Conservation (phyloP, 2,329 filamentous ascomycete species). For the Magnaporthiopsis poae region DNA sequence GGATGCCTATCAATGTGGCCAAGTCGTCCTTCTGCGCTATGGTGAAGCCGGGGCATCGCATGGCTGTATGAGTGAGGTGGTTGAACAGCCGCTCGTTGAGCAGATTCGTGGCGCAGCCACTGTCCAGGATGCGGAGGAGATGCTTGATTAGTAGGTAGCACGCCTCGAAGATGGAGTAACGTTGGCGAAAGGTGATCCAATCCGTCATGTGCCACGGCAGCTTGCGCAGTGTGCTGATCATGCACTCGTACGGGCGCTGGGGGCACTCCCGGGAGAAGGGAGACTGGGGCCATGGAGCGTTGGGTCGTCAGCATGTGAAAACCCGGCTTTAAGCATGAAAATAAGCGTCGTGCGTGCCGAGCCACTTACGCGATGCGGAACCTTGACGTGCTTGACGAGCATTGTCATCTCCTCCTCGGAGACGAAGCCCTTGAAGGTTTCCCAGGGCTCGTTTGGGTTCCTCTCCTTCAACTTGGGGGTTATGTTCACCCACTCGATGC, state of each 20-base stretch:
- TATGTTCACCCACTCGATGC: conserved; percentile 44
- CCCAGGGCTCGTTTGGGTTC: conserved; percentile 32
- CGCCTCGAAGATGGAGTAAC: conserved; percentile 41
- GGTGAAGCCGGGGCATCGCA: conserved; percentile 52
- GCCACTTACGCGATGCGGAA: conserved; percentile 48
- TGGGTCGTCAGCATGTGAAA: conserved; percentile 10
- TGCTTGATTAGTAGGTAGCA: conserved; percentile 38
- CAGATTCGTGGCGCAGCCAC: conserved; percentile 29
- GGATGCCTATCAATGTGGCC: conserved; percentile 30
- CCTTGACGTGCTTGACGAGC: conserved; percentile 54
- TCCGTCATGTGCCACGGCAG: conserved; percentile 52
- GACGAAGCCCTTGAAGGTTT: conserved; percentile 50
- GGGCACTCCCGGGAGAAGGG: conserved; percentile 51
- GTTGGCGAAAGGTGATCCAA: conserved; percentile 48
- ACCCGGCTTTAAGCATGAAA: not conserved
- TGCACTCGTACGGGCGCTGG: conserved; percentile 54
- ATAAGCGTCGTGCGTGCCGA: not conserved
- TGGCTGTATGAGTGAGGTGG: conserved; percentile 41
- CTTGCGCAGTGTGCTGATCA: conserved; percentile 54
- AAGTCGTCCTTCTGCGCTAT: conserved; percentile 52
- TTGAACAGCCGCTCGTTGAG: conserved; percentile 44
- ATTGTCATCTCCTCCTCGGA: conserved; percentile 54
- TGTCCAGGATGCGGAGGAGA: conserved; percentile 33
- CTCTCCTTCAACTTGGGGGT: conserved; percentile 31
- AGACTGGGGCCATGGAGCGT: conserved; percentile 30